Evolutionary conservation across 257 asterid species (phyloP).

Genomic region (Fraxinus anomala): DNA sequence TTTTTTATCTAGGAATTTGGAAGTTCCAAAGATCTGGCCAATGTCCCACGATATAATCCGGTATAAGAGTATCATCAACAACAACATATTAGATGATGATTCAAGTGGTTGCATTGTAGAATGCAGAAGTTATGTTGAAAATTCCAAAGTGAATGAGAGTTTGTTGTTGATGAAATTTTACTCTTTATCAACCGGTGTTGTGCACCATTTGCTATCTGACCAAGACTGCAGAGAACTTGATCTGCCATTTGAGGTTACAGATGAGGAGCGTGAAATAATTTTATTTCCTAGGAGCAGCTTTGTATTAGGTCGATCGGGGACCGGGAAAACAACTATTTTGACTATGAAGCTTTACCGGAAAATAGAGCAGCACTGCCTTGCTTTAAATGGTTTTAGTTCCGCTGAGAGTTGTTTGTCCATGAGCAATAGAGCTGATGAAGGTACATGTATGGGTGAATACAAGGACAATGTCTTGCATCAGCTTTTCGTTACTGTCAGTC

Average conservation of each 20-base stretch:
- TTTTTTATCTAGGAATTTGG: constrained; percentile 45
- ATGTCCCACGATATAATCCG: constrained; percentile 35
- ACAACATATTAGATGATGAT: constrained; percentile 12
- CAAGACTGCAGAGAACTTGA: constrained; percentile 47
- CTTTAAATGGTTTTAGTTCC: constrained; percentile 33
- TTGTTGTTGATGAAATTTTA: constrained; percentile 69
- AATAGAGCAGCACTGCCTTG: constrained; percentile 50
- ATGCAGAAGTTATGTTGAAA: constrained; percentile 50
- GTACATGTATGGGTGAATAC: constrained; percentile 7
- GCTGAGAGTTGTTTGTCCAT: constrained; percentile 1
- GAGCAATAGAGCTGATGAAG: constrained; percentile 12
- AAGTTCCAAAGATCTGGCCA: constrained; percentile 62
- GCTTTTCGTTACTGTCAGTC: constrained; percentile 73
- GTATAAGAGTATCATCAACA: constrained; percentile 33
- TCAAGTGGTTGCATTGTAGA: constrained; percentile 30
- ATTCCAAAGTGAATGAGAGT: constrained; percentile 70
- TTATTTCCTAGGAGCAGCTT: constrained; percentile 53
- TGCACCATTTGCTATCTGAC: constrained; percentile 58
- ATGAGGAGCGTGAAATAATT: constrained; percentile 63
- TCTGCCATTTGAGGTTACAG: constrained; percentile 74
- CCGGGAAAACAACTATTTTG: constrained; percentile 72
- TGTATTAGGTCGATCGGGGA: constrained; percentile 71
- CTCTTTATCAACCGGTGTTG: constrained; percentile 52
- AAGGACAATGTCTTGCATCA: constrained; percentile 41
- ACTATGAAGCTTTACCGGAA: constrained; percentile 59